Evolutionary conservation across 192 early-diverging fungal species (phyloP), one percentile per base, ranked within the genome.

Genomic region (Coemansia sp.): DNA sequence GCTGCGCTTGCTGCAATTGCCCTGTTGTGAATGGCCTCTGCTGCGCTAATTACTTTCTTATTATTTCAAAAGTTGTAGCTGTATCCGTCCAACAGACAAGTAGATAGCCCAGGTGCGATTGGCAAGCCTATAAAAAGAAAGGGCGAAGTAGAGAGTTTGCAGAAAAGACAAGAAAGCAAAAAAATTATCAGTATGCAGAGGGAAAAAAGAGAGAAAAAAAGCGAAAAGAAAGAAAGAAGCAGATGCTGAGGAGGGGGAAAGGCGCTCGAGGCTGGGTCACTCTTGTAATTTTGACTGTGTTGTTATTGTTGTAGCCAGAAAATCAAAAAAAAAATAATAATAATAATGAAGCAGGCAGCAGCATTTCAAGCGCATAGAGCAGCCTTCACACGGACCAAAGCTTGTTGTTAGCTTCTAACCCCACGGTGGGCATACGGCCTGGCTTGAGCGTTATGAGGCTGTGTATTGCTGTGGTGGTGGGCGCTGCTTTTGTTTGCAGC

Each of bases 21-120:
- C 15, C 22, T 40, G 16, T 7, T 21, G 10, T n/a, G 21, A 8
- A 16, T 52, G 16, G 51, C 51, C n/a, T n/a, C 15, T 58, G 56
- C 56, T 58, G 36, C 32, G 19, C 9, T 58, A 39, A 11, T 41
- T 40, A 36, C 37, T 52, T 52, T 52, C n/a, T 11, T n/a, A 1
- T 52, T 22, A 21, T 52, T 9, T 45, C 43, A 45, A 32, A 32
- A 32, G 11, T 47, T 11, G 46, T n/a, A 47, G 46, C 21, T 52
- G 21, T n/a, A 2, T 18, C n/a, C 21, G 51, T n/a, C 56, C 56
- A 68, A 52, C 48, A 57, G 59, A 13, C 66, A 67, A 36, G 40
- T n/a, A 36, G 46, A 61, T 51, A 37, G 41, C 22, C 48, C 54
- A 26, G 60, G 46, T 46, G 46, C 62, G 45, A 63, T 22, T 12